A percentile compares a stretch with the other conserved stretches of the same genome.
Conservation (phyloP, 2,329 filamentous ascomycete genomes). For the Neonectria magnoliae region DNA sequence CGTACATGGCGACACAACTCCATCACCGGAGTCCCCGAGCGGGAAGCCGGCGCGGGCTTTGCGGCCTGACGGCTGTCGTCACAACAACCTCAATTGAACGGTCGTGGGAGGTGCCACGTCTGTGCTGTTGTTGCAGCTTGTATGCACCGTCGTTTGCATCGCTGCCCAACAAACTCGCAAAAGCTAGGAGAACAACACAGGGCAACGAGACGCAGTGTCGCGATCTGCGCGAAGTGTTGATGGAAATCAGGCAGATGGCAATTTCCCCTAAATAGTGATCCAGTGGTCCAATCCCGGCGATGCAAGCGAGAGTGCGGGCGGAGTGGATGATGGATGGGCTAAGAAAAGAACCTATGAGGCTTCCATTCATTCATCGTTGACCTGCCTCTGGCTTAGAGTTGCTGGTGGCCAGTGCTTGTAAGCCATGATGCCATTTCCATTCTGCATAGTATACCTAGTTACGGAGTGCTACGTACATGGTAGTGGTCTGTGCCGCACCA, state of each 20-base stretch:
- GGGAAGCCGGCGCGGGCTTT: neutral
- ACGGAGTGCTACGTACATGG: no score
- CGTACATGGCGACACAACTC: neutral
- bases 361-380: slow-evolving; percentile 2
- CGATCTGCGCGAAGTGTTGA: slow-evolving; percentile 2
- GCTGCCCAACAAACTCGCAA: slow-evolving; percentile 1
- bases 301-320: slow-evolving; percentile 14
- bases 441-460: no score
- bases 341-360: slow-evolving; percentile 8
- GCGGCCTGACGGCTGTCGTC: slow-evolving; percentile 8
- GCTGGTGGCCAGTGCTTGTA: neutral
- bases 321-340: neutral
- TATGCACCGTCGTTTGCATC: slow-evolving; percentile 15
- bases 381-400: slow-evolving; percentile 8
- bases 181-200: neutral
- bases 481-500: no score
- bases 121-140: slow-evolving; percentile 7
- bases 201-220: neutral
- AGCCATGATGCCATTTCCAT: slow-evolving; percentile 4
- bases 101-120: slow-evolving; percentile 19
- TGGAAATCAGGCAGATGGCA: slow-evolving; percentile 3
- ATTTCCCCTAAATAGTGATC: slow-evolving; percentile 15
- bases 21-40: neutral
- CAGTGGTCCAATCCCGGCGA: neutral
- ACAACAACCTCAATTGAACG: slow-evolving; percentile 8